Base-by-base conservation (phyloP, 768 basidiomycete species). In the Auricularia auricula-judae region DNA sequence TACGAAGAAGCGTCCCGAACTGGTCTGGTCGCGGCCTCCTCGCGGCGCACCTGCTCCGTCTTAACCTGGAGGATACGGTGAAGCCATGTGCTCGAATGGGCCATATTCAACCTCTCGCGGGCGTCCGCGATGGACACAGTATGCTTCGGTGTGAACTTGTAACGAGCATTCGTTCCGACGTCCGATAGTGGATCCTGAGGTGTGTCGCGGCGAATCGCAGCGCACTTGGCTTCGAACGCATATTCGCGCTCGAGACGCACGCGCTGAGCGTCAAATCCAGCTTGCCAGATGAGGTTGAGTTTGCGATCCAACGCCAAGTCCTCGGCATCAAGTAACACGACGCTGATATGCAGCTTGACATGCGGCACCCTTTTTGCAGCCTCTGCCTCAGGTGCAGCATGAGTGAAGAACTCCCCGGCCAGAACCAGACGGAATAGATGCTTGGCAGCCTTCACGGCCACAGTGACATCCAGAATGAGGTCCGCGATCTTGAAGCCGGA, bases 241-340 rank as follows among this genome's bases (percentile, higher is more conserved):
- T 86, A 85, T 64, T 93, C 89, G 1, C 93, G 83, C 61, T 86
- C 88, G 56, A 85, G 74, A 36, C 94, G 79, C 14, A 84, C 80
- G 62, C 80, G 81, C 47, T 86, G 85, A 60, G 93, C 93, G 44
- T 85, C 82, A 43, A 82, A 75, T 0, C 92, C 93, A 60, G 84
- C 82, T 65, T 83, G 79, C 80, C 84, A 90, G 36, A 92, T 89
- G 8, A 88, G 77, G 42, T 84, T 88, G 21, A 97, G 75, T 65
- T 80, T 83, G 16, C 83, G 81, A 74, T 98, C 95, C 64, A 97
- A 84, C 1, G 86, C 83, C 69, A 93, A 90, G 72, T 98, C 95
- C 29, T 85, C 84, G 33, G 86, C 86, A 73, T 97, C 93, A 8
- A 91, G 70, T 60, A 84, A 85, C 39, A 96, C 70, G 54, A 79